These are phyloP conservation scores for Cordyceps cateniannulata DNA, from an alignment of 2,329 filamentous ascomycete genomes.

Conservation along the genomic window DNA sequence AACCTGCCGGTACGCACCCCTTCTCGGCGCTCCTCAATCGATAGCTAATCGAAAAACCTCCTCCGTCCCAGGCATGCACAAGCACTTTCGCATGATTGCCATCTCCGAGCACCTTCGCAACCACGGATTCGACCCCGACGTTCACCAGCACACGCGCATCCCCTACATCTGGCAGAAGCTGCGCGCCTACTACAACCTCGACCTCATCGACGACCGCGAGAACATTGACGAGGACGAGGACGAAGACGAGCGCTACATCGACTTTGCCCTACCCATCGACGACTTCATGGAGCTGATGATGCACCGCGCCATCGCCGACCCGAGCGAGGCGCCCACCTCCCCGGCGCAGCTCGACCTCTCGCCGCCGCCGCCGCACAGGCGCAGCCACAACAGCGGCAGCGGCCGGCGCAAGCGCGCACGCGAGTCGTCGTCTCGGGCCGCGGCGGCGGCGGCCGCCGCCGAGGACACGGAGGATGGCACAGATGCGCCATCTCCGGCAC, in stretches of 20 bases:
- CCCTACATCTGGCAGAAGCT: conserved; percentile 91
- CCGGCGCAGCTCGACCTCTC: conserved; percentile 37
- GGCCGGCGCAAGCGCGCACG: conserved; percentile 39
- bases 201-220: conserved; percentile 79
- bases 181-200: conserved; percentile 73
- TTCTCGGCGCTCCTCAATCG: not conserved
- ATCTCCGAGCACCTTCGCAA: conserved; percentile 75
- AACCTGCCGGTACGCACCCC: conserved; percentile 68
- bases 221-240: conserved; percentile 55
- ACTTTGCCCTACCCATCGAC: conserved; percentile 54
- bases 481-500: conserved; percentile 28
- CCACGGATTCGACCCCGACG: conserved; percentile 68
- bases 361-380: conserved; percentile 13
- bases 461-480: conserved; percentile 44
- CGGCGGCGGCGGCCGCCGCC: conserved; percentile 36
- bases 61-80: conserved; percentile 84
- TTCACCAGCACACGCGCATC: conserved; percentile 74
- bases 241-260: conserved; percentile 52
- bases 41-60: not conserved
- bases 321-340: conserved; percentile 42
- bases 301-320: conserved; percentile 36
- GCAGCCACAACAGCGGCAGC: conserved; percentile 6
- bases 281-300: conserved; percentile 43
- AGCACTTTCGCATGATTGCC: conserved; percentile 86
- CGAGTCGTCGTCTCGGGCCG: not conserved